Base-by-base conservation (phyloP, 768 basidiomycete genomes). In the Boletus sp. region DNA sequence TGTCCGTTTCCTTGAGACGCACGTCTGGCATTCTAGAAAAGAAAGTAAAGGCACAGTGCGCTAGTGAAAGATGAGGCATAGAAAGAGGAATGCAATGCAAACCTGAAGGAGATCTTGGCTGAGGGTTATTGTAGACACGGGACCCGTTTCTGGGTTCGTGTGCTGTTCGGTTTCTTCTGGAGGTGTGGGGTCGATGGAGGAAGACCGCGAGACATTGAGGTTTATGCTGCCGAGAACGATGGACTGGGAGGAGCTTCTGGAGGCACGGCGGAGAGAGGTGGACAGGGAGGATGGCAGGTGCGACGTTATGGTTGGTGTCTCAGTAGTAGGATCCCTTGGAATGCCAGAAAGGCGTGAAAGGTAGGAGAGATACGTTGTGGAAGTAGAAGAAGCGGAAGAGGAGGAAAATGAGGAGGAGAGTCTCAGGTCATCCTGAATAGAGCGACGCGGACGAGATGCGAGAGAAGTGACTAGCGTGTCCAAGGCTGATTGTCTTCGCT, bases 101-200 rank as follows among this genome's bases (percentile, higher is more conserved):
- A 73, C 71, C 71, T 71, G 71, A 48, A 45, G 54, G 20, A 72
- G 65, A 44, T 69, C 69, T 55, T 69, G 71, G 37, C 69, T 71
- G 15, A 51, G 49, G 5, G 69, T 72, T 28, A 65, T 47, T 9
- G 42, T 67, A 17, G 61, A 56, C 10, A 8, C 24, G 9, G 55
- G 40, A 7, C 28, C 62, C 7, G 28, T 37, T 20, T 62, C 67
- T 1, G 41, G 45, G 17, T 58, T 42, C 28, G 28, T 40, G 8
- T 60, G 40, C 18, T 54, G 40, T 30, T 66, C 61, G 3, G 32
- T 47, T 54, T 57, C 63, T 36, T 63, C 69, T 18, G 36, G 45
- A 4, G 58, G 50, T 17, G 52, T 18, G 10, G 54, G 62, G 9
- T 68, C 64, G 29, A 57, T 39, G 36, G 61, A 40, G 5, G 67